Evolutionary conservation across 75 land plant species (phyloP).

Genomic region (Sequoiadendron giganteum): DNA sequence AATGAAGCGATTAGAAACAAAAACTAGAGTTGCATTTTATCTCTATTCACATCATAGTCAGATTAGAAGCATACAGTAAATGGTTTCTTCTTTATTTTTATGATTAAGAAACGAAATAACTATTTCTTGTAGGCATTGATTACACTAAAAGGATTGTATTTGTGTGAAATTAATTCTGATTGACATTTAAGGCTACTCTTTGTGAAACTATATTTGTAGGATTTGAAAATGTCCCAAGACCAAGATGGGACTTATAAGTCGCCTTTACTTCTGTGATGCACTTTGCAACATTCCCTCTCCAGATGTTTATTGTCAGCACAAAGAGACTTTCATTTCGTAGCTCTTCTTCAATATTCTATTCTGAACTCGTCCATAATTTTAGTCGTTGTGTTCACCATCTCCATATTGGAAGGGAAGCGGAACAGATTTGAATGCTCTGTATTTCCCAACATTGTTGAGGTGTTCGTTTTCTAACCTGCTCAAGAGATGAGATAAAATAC

Average conservation of each 20-base stretch:
- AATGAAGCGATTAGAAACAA: too few species aligned
- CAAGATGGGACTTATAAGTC: neutral
- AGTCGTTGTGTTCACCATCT: conserved; percentile 29
- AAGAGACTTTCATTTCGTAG: neutral
- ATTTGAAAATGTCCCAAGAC: neutral
- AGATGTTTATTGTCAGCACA: neutral
- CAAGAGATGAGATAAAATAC: neutral
- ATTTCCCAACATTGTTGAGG: conserved; percentile 79
- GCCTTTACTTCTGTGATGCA: neutral
- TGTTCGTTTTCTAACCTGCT: conserved; percentile 83
- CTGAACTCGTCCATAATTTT: neutral
- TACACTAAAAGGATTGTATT: neutral
- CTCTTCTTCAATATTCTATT: neutral
- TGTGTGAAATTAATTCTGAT: neutral
- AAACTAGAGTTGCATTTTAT: too few species aligned
- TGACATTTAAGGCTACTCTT: neutral
- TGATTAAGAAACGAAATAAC: too few species aligned
- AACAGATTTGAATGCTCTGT: conserved; percentile 68
- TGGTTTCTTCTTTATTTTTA: too few species aligned
- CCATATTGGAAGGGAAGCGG: conserved; percentile 66
- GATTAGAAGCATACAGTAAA: too few species aligned
- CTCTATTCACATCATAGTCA: too few species aligned
- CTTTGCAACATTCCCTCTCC: neutral
- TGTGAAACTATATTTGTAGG: neutral
- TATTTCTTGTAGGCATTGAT: too few species aligned